Evolutionary conservation across 805 yeast species (phyloP).

Genomic region (Blastobotrys robertii): DNA sequence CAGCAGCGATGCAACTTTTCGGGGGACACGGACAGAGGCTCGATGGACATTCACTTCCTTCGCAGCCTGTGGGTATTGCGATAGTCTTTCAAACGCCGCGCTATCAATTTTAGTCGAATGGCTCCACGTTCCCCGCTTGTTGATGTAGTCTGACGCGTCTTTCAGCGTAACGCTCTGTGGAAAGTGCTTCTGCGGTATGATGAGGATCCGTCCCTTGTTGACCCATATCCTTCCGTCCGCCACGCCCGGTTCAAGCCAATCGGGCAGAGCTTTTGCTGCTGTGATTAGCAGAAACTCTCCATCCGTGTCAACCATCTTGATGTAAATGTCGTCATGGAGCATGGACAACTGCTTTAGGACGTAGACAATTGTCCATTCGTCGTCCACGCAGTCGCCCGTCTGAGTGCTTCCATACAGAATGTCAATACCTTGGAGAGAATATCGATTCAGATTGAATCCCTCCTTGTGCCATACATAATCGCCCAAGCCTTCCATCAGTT

Average conservation of each 20-base stretch:
- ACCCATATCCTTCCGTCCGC: constrained; percentile 25
- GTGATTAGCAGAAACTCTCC: constrained; percentile 49
- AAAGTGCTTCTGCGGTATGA: constrained; percentile 12
- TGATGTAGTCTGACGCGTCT: constrained; percentile 6
- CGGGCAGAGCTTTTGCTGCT: constrained; percentile 37
- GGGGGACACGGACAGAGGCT: constrained; percentile 15
- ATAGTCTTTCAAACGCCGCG: constrained; percentile 5
- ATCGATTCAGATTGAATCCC: constrained; percentile 11
- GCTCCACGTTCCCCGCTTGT: neutral
- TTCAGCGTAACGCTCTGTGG: constrained; percentile 1
- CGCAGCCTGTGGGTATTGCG: constrained; percentile 12
- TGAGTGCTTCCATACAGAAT: constrained; percentile 20
- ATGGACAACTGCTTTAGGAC: constrained; percentile 16
- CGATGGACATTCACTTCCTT: constrained; percentile 12
- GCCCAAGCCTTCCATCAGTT: constrained; percentile 1
- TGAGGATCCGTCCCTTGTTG: constrained; percentile 12
- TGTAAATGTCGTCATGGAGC: constrained; percentile 9
- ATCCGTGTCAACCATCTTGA: constrained; percentile 36
- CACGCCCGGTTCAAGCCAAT: constrained; percentile 38
- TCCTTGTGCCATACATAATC: constrained; percentile 21
- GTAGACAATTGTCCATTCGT: constrained; percentile 25
- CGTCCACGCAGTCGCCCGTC: constrained; percentile 25
- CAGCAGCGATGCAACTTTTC: constrained; percentile 18
- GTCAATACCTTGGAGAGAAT: constrained; percentile 7
- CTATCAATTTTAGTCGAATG: neutral